Percentiles rank a stretch among this genome's conserved stretches.
These are phyloP conservation scores for Byssochlamys sp. DNA, from an alignment of 2,329 filamentous ascomycete genomes.

Conservation along the genomic window DNA sequence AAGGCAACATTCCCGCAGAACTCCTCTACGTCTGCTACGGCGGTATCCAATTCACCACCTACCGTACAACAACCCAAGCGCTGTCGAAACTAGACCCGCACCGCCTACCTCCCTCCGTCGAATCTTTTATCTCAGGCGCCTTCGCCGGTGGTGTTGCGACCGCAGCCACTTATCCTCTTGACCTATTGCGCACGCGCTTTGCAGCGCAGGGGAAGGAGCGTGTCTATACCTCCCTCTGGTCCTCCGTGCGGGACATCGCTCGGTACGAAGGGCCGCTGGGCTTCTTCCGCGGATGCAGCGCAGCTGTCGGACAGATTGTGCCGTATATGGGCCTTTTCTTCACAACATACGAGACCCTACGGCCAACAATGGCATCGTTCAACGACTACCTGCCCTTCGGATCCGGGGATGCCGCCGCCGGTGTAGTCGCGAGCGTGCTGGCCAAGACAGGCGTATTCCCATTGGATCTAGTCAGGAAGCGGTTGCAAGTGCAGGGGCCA, in stretches of 20 bases:
- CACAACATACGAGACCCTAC: slow-evolving; percentile 69
- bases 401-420: slow-evolving; percentile 72
- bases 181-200: slow-evolving; percentile 86
- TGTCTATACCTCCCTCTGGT: slow-evolving; percentile 64
- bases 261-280: slow-evolving; percentile 64
- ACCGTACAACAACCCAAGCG: slow-evolving; percentile 62
- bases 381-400: slow-evolving; percentile 55
- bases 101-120: slow-evolving; percentile 54
- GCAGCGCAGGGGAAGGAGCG: slow-evolving; percentile 79
- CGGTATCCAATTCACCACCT: slow-evolving; percentile 79
- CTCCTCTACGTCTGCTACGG: slow-evolving; percentile 87
- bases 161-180: slow-evolving; percentile 77
- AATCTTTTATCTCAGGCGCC: slow-evolving; percentile 77
- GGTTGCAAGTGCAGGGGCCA: slow-evolving; percentile 89
- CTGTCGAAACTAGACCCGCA: slow-evolving; percentile 46
- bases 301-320: slow-evolving; percentile 76
- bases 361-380: slow-evolving; percentile 43
- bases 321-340: slow-evolving; percentile 98
- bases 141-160: slow-evolving; percentile 74
- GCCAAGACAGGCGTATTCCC: slow-evolving; percentile 89
- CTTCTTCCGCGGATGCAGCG: slow-evolving; percentile 79
- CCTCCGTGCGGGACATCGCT: slow-evolving; percentile 63
- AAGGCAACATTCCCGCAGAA: slow-evolving; percentile 94
- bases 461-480: slow-evolving; percentile 81
- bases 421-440: slow-evolving; percentile 65